Base-by-base conservation (phyloP, 1,284 basidiomycete species). In the Paramarasmius palmivorus region DNA sequence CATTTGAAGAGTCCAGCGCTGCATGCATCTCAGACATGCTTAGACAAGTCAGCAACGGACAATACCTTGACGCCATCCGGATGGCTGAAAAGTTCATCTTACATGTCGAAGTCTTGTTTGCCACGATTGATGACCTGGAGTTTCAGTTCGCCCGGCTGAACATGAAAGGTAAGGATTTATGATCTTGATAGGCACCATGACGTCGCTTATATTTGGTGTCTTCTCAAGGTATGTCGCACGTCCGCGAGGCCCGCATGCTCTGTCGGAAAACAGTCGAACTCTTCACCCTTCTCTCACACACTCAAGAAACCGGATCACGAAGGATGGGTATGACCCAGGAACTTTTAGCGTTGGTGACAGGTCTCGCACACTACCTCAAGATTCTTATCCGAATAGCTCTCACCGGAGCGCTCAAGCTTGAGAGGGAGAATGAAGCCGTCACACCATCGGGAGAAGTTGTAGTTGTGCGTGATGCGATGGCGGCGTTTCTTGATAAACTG, bases 11-110 rank as follows among this genome's bases (percentile, higher is more conserved):
- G 74, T 96, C 93, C 35, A 95, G 93, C 62, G 96, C 96, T n/a
- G 95, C 96, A 4, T 97, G 97, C 73, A 99, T 99, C 62, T 96
- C 94, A 22, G 96, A 99, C 68, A 99, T 99, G 96, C 78, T 99
- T 55, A 80, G 93, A 56, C 93, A 97, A 65, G 97, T 99, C 72
- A 97, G 94, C 78, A 95, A 91, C 64, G 93, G 94, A 14, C 88
- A 95, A 64, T 96, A 98, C 68, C 81, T 98, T 52, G 95, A 98
- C 64, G 96, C 96, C 52, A 95, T 99, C 63, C 82, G 93, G 59
- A 95, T 98, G 90, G 96, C 97, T 2, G 97, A 98, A 73, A 93
- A 92, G 75, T 99, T 99, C 67, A 98, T 99, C 59, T 76, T 99
- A 25, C 97, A 99, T 67, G 96, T 99, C 56, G 96, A 99, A 73